Percentiles rank a stretch among this genome's conserved stretches.
Evolutionary conservation across 495 filamentous ascomycete species (phyloP).

Genomic region (Sporormia fimetaria): DNA sequence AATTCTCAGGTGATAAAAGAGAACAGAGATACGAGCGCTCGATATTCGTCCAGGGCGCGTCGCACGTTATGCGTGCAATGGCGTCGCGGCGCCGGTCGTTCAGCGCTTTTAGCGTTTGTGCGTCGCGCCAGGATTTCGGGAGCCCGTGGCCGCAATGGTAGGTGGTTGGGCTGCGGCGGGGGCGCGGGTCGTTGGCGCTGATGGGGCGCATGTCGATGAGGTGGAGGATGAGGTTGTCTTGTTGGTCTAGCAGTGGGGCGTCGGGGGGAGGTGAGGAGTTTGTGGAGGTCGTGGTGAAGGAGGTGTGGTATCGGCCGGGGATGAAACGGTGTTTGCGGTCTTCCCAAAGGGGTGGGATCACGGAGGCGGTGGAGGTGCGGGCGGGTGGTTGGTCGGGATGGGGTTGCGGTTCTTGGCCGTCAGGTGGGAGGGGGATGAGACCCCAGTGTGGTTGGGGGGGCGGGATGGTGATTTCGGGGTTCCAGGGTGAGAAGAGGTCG

Average conservation of each 20-base stretch:
- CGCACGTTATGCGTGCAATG: slow-evolving; percentile 4
- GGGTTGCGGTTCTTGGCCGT: slow-evolving; percentile 1
- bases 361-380: slow-evolving; percentile 3
- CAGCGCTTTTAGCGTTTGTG: slow-evolving; percentile 3
- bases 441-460: neutral
- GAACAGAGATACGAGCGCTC: slow-evolving; percentile 8
- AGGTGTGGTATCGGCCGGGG: slow-evolving; percentile 1
- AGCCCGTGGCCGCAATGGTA: slow-evolving; percentile 1
- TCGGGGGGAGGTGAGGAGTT: neutral
- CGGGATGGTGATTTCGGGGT: neutral
- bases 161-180: neutral
- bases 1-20: slow-evolving; percentile 1
- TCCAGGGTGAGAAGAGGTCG: neutral
- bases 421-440: slow-evolving; percentile 1
- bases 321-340: slow-evolving; percentile 4
- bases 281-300: neutral
- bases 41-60: slow-evolving; percentile 2
- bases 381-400: slow-evolving; percentile 6
- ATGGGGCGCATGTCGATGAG: slow-evolving; percentile 16
- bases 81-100: slow-evolving; percentile 5
- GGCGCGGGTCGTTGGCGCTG: neutral
- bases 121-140: slow-evolving; percentile 11
- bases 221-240: slow-evolving; percentile 1
- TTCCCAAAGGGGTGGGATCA: slow-evolving; percentile 6
- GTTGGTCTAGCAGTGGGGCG: neutral